These are phyloP conservation scores for Catunica adiposa DNA, from an alignment of 2,329 filamentous ascomycete species.

Conservation along the genomic window DNA sequence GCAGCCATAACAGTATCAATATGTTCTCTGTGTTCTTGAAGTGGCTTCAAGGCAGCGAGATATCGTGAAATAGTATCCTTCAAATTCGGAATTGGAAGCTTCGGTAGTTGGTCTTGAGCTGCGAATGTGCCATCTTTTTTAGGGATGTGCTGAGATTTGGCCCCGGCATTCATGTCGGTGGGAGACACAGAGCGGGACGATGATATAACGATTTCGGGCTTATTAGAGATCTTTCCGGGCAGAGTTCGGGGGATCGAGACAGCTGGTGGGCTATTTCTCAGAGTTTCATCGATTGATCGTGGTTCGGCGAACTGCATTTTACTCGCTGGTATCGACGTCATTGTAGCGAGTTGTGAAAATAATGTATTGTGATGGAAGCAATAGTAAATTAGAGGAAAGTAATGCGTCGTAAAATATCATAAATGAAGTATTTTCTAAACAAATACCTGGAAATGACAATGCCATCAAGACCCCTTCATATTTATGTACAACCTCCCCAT, in stretches of 20 bases:
- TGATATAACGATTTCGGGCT: background rate
- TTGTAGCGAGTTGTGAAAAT: too few relatives aligned
- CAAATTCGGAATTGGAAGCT: slow-evolving; percentile 82
- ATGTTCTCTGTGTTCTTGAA: slow-evolving; percentile 69
- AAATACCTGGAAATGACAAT: too few relatives aligned
- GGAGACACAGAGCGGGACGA: background rate
- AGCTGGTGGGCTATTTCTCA: slow-evolving; percentile 28
- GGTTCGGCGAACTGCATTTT: slow-evolving; percentile 36
- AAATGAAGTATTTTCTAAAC: too few relatives aligned
- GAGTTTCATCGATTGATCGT: slow-evolving; percentile 54
- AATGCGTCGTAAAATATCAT: too few relatives aligned
- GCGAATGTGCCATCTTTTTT: slow-evolving; percentile 75
- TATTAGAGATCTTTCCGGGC: slow-evolving; percentile 19
- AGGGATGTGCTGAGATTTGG: slow-evolving; percentile 18
- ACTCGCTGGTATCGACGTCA: too few relatives aligned
- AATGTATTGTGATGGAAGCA: too few relatives aligned
- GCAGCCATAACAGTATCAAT: slow-evolving; percentile 67
- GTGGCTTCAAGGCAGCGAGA: slow-evolving; percentile 57
- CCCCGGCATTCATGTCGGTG: background rate
- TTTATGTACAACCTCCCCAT: background rate
- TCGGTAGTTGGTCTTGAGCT: slow-evolving; percentile 72
- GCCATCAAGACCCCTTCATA: too few relatives aligned
- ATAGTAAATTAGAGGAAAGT: too few relatives aligned
- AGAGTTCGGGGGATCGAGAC: slow-evolving; percentile 24
- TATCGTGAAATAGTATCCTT: slow-evolving; percentile 66